A percentile compares a stretch with the other conserved stretches of the same genome.
These are phyloP conservation scores for Xylariales sp. DNA, from an alignment of 2,329 filamentous ascomycete species.

Conservation along the genomic window DNA sequence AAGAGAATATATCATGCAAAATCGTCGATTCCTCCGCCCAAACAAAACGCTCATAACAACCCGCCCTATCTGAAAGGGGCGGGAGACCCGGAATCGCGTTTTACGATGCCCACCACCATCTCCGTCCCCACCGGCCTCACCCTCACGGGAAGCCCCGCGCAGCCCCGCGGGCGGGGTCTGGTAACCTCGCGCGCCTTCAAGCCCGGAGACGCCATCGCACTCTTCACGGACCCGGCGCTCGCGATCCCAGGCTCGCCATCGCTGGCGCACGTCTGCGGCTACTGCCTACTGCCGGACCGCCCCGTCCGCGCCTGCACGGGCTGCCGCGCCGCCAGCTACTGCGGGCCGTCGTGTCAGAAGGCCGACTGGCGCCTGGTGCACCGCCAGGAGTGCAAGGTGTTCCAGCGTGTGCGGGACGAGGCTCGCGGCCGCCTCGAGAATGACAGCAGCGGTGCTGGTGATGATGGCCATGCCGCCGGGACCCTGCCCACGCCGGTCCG, in stretches of 20 bases:
- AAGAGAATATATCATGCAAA: no score
- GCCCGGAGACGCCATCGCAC: constrained; percentile 41
- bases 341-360: constrained; percentile 47
- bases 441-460: no score
- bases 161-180: constrained; percentile 39
- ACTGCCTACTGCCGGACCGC: constrained; percentile 35
- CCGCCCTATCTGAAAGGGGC: no score
- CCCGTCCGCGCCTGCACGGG: constrained; percentile 40
- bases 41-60: no score
- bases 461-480: no score
- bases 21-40: no score
- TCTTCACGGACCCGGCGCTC: constrained; percentile 38
- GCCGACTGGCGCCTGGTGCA: constrained; percentile 50
- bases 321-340: constrained; percentile 53
- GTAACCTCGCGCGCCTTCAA: constrained; percentile 34
- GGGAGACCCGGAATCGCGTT: no score
- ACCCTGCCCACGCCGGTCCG: constrained; percentile 51
- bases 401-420: constrained; percentile 33
- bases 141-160: constrained; percentile 8
- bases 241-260: constrained; percentile 42
- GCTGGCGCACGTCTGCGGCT: constrained; percentile 39
- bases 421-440: no score
- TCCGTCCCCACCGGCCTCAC: constrained; percentile 12
- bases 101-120: no score
- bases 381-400: constrained; percentile 47